phyloP scores from a whole-genome alignment of 208 protist genomes.

The Crithidia fasciculata region DNA sequence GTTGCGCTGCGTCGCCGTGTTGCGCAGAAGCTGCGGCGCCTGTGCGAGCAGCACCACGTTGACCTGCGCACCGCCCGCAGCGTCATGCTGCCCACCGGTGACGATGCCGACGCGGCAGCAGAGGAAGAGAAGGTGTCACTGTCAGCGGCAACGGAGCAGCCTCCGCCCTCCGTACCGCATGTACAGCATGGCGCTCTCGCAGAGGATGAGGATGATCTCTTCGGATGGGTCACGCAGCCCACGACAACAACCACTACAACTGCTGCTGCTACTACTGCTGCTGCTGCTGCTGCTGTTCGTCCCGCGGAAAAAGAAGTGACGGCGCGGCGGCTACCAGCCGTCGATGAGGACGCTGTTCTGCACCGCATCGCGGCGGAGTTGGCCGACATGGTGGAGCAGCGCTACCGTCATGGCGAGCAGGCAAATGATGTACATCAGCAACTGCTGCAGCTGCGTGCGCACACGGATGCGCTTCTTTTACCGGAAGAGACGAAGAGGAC shows the following conservation, averaged over 20 bases:
- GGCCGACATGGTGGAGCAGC: constrained; percentile 18
- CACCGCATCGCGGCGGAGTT: constrained; percentile 9
- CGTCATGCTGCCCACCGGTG: not conserved
- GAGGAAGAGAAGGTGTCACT: not conserved
- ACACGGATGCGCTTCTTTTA: too few species aligned
- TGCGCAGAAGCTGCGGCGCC: constrained; percentile 26
- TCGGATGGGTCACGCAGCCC: constrained; percentile 26
- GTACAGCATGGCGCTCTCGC: not conserved
- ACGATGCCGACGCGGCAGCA: not conserved
- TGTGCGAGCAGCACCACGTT: constrained; percentile 11
- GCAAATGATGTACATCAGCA: constrained; percentile 22
- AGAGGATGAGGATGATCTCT: constrained; percentile 20
- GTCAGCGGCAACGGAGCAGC: not conserved
- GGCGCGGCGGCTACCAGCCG: not conserved
- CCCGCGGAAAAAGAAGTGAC: not conserved
- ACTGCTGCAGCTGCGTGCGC: constrained; percentile 5
- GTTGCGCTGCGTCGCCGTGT: constrained; percentile 17
- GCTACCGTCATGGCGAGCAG: not conserved
- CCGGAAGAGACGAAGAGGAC: too few species aligned
- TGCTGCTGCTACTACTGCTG: not conserved
- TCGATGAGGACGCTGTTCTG: constrained; percentile 2
- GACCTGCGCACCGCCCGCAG: constrained; percentile 8
- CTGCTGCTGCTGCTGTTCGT: not conserved
- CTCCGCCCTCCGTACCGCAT: not conserved
- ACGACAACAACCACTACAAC: not conserved